phyloP scores from a whole-genome alignment of 257 asterid genomes.

The Ocimum tenuiflorum region DNA sequence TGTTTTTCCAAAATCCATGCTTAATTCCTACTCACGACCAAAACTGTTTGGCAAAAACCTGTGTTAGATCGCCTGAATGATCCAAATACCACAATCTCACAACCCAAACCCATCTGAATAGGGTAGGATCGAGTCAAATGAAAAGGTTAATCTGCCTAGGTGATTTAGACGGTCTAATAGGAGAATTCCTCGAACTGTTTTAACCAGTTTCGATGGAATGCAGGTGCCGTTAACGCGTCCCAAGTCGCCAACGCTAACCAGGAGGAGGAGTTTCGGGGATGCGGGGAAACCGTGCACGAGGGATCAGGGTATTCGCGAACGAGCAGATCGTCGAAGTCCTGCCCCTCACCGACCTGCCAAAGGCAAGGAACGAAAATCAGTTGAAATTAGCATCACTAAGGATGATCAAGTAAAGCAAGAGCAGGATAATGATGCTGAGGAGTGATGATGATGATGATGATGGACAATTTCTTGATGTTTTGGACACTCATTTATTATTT shows the following conservation, averaged over 20 bases:
- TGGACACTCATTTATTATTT: not conserved
- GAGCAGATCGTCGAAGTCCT: conserved; percentile 44
- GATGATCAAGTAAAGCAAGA: conserved; percentile 23
- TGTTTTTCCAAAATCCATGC: not conserved
- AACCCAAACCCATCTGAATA: no score
- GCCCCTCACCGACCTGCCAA: conserved; percentile 40
- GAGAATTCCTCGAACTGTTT: no score
- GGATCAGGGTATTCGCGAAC: conserved; percentile 29
- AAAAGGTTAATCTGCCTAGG: no score
- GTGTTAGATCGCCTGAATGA: no score
- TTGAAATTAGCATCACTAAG: conserved; percentile 20
- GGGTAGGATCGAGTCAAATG: no score
- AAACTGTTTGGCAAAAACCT: no score
- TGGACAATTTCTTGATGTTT: conserved; percentile 16
- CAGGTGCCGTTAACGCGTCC: conserved; percentile 91
- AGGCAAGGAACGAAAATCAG: conserved; percentile 37
- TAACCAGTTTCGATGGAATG: conserved; percentile 20
- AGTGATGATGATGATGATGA: not conserved
- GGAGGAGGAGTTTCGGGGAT: conserved; percentile 87
- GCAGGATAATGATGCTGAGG: conserved; percentile 27
- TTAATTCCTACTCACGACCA: no score
- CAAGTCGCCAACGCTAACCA: conserved; percentile 65
- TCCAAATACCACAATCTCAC: no score
- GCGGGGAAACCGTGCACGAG: conserved; percentile 39
- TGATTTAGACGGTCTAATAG: no score